Conservation (phyloP, 371 early-diverging fungal species). For the Mucor velutinosus region DNA sequence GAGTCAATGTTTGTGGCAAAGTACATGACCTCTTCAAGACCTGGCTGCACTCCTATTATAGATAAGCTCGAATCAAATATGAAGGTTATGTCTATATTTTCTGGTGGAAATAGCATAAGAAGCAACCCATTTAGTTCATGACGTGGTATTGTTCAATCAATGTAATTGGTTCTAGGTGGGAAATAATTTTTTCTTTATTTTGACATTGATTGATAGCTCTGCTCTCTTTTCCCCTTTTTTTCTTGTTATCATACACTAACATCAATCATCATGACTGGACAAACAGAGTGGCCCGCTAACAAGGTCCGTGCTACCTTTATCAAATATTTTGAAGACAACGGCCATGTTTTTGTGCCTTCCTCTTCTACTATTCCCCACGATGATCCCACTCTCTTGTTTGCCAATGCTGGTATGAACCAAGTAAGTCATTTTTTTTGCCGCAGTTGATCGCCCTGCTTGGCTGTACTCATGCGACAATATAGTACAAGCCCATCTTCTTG, state of each 20-base stretch:
- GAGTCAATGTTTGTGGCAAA: background rate
- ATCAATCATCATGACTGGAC: slow-evolving; percentile 9
- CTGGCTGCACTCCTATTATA: background rate
- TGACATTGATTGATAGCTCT: background rate
- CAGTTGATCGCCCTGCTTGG: background rate
- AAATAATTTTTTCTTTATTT: slow-evolving; percentile 2
- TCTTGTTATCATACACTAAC: too few species aligned
- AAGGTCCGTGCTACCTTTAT: slow-evolving; percentile 92
- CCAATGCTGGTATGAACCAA: slow-evolving; percentile 99
- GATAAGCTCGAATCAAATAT: background rate
- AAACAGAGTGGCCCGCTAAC: slow-evolving; percentile 73
- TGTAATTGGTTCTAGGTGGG: slow-evolving; percentile 1
- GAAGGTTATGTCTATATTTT: background rate
- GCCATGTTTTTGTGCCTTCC: slow-evolving; percentile 87
- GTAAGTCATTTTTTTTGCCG: slow-evolving; percentile 31
- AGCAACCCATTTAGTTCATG: background rate
- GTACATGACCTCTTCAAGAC: background rate
- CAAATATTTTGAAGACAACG: slow-evolving; percentile 83
- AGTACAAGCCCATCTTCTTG: slow-evolving; percentile 98
- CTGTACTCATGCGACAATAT: background rate
- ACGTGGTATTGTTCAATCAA: slow-evolving; percentile 1
- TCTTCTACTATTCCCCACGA: slow-evolving; percentile 96
- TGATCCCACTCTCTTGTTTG: slow-evolving; percentile 98
- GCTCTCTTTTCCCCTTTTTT: background rate
- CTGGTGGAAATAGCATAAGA: background rate